Evolutionary conservation across 225 moss, liverwort and hornwort genomes (phyloP), one percentile per base, ranked within the genome.

Genomic region (Ulota crispa): DNA sequence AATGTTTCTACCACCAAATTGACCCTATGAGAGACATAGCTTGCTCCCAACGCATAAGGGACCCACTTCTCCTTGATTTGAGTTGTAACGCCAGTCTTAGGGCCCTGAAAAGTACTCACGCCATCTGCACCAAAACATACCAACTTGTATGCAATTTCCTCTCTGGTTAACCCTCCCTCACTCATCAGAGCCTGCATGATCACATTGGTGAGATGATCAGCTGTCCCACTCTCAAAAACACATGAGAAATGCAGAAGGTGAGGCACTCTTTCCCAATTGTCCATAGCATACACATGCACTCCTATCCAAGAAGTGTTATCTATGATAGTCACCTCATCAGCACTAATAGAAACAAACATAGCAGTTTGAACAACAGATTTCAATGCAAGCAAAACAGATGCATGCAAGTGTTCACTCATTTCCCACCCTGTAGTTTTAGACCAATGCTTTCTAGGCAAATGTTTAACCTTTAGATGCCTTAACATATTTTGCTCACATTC

Each of bases 191-290:
- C 62, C 14, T 16, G 2, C 62, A 30, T 62, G 1, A 62, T 62
- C 7, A 15, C 62, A 1, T 30, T 30, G 2, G 62, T 30, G 1
- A 59, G 11, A 11, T 26, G 4, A 59, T 26, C 4, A 24, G 10
- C 1, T 2, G 2, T 5, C 30, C 27, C 15, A 1, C 2, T 5
- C 6, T 5, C 13, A 4, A 2, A 6, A 7, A 31, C 9, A 57
- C 9, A 14, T 2, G 4, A 28, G 0, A 30, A 2, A 28, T 62
- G 15, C 15, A 62, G 0, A 5, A 62, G 6, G 6, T 62, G 31
- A 6, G 5, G 5, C 1, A 7, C 15, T 2, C 2, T 14, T 16
- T 30, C 5, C 5, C 5, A 16, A 3, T 1, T 3, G 10, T 59
- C 59, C 3, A 59, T 11, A 1, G 4, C 24, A 59, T 24, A n/a